Evolutionary conservation across 2,329 filamentous ascomycete genomes (phyloP).

Genomic region (Xylariales sp.): DNA sequence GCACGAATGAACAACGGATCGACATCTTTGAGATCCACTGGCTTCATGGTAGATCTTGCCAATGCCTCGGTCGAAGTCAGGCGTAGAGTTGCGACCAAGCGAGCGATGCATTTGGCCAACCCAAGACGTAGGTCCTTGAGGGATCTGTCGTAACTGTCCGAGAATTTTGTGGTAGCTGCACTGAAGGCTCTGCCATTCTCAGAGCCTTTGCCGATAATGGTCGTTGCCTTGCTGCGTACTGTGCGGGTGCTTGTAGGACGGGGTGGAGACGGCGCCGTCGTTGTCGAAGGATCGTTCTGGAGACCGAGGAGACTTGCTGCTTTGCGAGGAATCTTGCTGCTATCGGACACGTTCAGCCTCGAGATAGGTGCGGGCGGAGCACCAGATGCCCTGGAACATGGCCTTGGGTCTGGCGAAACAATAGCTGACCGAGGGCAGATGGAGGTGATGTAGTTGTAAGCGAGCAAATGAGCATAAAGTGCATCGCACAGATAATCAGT

Average conservation of each 20-base stretch:
- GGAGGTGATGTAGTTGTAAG: conserved; percentile 51
- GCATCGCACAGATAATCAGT: conserved; percentile 54
- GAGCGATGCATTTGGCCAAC: conserved; percentile 44
- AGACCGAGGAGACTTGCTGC: conserved; percentile 49
- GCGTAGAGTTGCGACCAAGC: conserved; percentile 46
- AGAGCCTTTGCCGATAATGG: conserved; percentile 16
- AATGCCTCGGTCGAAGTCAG: conserved; percentile 5
- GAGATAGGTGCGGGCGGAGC: conserved; percentile 9
- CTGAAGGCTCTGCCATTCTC: conserved; percentile 10
- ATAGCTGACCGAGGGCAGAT: conserved; percentile 26
- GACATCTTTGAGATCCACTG: conserved; percentile 17
- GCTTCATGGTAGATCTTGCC: not conserved
- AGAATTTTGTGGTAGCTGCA: conserved; percentile 8
- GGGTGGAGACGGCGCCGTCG: conserved; percentile 12
- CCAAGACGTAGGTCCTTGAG: conserved; percentile 44
- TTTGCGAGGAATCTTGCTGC: conserved; percentile 31
- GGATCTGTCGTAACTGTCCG: conserved; percentile 26
- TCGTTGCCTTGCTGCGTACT: conserved; percentile 16
- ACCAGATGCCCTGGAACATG: conserved; percentile 18
- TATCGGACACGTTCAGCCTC: conserved; percentile 12
- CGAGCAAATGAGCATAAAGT: conserved; percentile 54
- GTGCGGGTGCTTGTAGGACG: conserved; percentile 14
- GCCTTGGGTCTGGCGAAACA: conserved; percentile 9
- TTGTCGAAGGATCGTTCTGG: conserved; percentile 18
- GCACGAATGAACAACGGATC: conserved; percentile 35